phyloP scores from a whole-genome alignment of 148 eudicot species.

The Limonium bicolor region DNA sequence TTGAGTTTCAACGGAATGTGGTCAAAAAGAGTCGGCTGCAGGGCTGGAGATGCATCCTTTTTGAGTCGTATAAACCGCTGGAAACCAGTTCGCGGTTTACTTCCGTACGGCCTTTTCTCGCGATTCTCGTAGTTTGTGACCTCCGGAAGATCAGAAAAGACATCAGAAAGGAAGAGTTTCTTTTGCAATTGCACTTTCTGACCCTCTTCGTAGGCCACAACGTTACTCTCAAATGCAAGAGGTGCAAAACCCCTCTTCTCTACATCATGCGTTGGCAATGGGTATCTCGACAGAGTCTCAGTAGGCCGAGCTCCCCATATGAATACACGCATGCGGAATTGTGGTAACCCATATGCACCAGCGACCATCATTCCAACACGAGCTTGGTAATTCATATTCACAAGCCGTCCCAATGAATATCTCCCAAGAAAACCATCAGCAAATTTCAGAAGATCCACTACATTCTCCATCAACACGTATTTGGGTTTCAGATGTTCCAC shows the following conservation, averaged over 20 bases:
- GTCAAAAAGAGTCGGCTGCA: conserved; percentile 31
- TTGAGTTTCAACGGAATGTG: conserved; percentile 53
- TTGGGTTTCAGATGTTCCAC: conserved; percentile 45
- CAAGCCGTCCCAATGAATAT: conserved; percentile 55
- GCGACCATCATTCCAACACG: conserved; percentile 80
- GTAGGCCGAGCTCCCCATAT: conserved; percentile 60
- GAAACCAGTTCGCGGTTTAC: conserved; percentile 37
- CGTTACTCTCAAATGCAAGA: conserved; percentile 48
- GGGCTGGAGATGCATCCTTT: too few relatives aligned
- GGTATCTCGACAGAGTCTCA: conserved; percentile 62
- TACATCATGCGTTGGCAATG: conserved; percentile 68
- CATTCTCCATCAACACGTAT: conserved; percentile 67
- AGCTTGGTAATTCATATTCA: conserved; percentile 58
- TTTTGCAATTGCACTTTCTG: conserved; percentile 16
- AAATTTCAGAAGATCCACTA: conserved; percentile 56
- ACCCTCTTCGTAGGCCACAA: conserved; percentile 43
- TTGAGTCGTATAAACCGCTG: conserved; percentile 47
- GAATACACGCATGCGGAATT: conserved; percentile 66
- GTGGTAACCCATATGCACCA: conserved; percentile 72
- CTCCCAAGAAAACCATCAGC: conserved; percentile 43
- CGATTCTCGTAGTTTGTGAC: conserved; percentile 35
- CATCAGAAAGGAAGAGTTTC: conserved; percentile 49
- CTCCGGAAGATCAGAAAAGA: conserved; percentile 68
- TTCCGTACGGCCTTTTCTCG: conserved; percentile 41
- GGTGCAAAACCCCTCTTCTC: conserved; percentile 50